These are phyloP conservation scores for Pyricularia sp. DNA, from an alignment of 2,329 filamentous ascomycete genomes.

Conservation along the genomic window DNA sequence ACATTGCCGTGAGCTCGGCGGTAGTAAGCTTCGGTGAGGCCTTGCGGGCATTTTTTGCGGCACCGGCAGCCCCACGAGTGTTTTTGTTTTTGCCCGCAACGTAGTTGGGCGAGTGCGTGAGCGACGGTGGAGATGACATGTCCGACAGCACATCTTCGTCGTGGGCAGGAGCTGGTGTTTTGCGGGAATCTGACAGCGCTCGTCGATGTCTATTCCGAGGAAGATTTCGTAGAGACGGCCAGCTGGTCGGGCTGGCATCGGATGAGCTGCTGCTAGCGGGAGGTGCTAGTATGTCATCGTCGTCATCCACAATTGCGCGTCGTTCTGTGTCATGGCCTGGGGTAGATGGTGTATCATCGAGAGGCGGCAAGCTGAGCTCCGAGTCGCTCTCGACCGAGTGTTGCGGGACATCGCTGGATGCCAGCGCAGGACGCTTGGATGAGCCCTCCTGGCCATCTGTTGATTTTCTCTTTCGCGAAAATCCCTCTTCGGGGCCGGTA, in stretches of 20 bases:
- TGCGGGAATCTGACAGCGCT: constrained; percentile 12
- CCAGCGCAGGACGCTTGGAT: constrained; percentile 19
- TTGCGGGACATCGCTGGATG: constrained; percentile 11
- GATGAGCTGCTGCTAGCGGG: constrained; percentile 42
- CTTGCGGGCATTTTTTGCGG: constrained; percentile 20
- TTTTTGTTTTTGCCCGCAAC: constrained; percentile 15
- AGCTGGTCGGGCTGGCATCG: constrained; percentile 31
- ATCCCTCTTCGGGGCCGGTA: constrained; percentile 12
- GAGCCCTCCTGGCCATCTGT: constrained; percentile 30
- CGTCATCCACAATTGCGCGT: constrained; percentile 15
- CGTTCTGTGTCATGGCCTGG: constrained; percentile 7
- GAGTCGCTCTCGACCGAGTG: constrained; percentile 15
- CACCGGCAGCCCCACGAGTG: constrained; percentile 14
- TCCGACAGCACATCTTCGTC: constrained; percentile 38
- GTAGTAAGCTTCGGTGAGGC: constrained; percentile 35
- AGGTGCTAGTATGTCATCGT: constrained; percentile 43
- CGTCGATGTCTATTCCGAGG: constrained; percentile 27
- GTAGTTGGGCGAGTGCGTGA: constrained; percentile 57
- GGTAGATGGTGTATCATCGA: constrained; percentile 7
- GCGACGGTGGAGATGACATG: constrained; percentile 53
- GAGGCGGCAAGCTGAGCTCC: constrained; percentile 8
- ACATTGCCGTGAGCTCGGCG: constrained; percentile 41
- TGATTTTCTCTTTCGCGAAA: constrained; percentile 48
- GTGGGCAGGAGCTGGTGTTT: constrained; percentile 27
- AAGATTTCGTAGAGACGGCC: constrained; percentile 43